Base-by-base conservation (phyloP, 495 filamentous ascomycete genomes). In the Niebla homalea region DNA sequence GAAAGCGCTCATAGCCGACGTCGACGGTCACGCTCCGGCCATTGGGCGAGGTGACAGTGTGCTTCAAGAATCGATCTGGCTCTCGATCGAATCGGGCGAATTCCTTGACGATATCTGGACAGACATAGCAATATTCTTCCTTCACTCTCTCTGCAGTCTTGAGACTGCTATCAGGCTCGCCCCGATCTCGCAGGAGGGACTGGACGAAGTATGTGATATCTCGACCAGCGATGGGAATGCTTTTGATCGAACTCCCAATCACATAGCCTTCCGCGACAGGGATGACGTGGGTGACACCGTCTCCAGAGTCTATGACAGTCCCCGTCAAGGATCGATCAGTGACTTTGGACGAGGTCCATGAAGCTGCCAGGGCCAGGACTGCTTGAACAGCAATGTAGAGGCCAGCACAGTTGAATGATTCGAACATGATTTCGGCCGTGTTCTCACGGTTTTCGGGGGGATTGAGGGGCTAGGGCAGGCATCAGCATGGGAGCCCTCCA, bases 361-460 rank as follows among this genome's bases (percentile, higher is more conserved):
- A 96, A 6, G 92, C 92, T 29, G 92, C 92, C 32, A 98, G 79
- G 14, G 92, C 92, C 45, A 98, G 81, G 19, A 98, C 92, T 14
- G 92, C 92, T 70, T 98, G 92, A 10, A 98, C 92, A 38, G 93
- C 92, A 59, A 98, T 98, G 69, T 98, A 98, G 36, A 98, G 83
- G 66, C 92, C 92, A 49, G 92, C 89, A 69, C 92, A 97, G 67
- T 98, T 98, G 74, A 97, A 98, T 16, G 90, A 94, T 62, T 98
- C 92, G 70, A 98, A 98, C 84, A 98, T 95, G 68, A 98, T 97
- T 65, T 98, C 92, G 65, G 92, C 92, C 19, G 92, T 97, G 66
- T 96, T 96, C 66, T 98, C 92, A 56, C 92, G 89, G 67, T 96
- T 96, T 72, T 98, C 92, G 18, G 92, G 92, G 22, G 92, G 92